These are phyloP conservation scores for Ceratocystis cacaofunesta DNA, from an alignment of 2,329 filamentous ascomycete species.

Conservation along the genomic window DNA sequence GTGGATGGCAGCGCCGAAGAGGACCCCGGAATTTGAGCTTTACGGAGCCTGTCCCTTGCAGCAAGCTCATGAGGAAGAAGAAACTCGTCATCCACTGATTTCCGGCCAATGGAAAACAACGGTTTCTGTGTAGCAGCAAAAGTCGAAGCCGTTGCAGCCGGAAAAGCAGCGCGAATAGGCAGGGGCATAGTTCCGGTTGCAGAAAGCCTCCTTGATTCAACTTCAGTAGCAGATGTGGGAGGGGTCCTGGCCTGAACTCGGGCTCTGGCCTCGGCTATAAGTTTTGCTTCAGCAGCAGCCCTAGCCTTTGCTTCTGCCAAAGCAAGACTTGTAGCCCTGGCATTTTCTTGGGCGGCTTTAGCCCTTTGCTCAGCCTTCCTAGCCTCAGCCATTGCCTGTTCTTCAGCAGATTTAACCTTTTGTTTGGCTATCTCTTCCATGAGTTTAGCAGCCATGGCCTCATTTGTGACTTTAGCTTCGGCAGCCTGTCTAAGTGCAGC, in stretches of 20 bases:
- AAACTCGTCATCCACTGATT: slow-evolving; percentile 2
- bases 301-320: background rate
- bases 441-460: background rate
- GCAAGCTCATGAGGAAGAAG: background rate
- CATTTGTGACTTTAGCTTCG: background rate
- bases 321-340: background rate
- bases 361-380: background rate
- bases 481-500: background rate
- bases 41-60: background rate
- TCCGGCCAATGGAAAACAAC: background rate
- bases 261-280: background rate
- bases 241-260: background rate
- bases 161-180: background rate
- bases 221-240: background rate
- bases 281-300: background rate
- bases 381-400: background rate
- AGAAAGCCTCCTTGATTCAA: background rate
- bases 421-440: background rate
- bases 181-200: background rate
- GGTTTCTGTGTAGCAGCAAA: background rate
- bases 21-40: background rate
- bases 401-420: background rate
- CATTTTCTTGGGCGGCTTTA: slow-evolving; percentile 1
- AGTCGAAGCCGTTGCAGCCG: background rate
- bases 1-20: background rate